Base-by-base conservation (phyloP, 495 filamentous ascomycete genomes). In the Corynascus novoguineensis region DNA sequence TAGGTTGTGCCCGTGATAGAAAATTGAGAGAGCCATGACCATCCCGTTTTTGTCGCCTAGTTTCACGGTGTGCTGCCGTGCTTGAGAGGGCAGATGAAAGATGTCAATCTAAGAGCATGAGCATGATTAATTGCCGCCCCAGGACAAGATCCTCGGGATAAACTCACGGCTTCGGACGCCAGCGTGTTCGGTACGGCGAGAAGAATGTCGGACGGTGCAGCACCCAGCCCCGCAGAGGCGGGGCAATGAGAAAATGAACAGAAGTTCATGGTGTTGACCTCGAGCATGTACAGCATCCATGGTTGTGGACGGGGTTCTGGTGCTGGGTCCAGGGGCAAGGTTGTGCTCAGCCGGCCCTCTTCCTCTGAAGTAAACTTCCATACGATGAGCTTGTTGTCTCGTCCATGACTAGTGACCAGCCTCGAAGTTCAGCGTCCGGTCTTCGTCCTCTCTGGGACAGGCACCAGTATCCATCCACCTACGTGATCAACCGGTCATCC, bases 251-350 rank as follows among this genome's bases (percentile, higher is more conserved):
- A 81, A 67, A 98, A 98, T 1, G 89, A 83, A 62, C 93, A 98
- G 66, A 97, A 98, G 69, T 97, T 98, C 69, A 97, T 80, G 15
- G 93, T 89, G 67, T 96, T 97, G 38, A 97, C 89, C 28, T 86
- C 75, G 5, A 98, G 69, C 31, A 88, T 81, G 75, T 95, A 82
- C 32, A 96, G 71, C 5, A 97, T 72, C 90, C 90, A 96, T 15
- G 93, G 93, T 65, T 88, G 80, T 22, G 75, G 77, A 15, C 77
- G 67, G 0, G 64, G 34, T n/a, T 72, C 66, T 60, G 74, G 52
- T n/a, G 61, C 55, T 19, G 65, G 67, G 74, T 77, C 75, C 14
- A 91, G 81, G 1, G 93, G 92, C 4, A 96, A 75, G 32, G 77
- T 75, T 37, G 78, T 87, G 57, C 84, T 86, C 62, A 96, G 73